These are phyloP conservation scores for Coccomyxa subellipsoidea DNA, from an alignment of 163 green algal species.

Conservation along the genomic window DNA sequence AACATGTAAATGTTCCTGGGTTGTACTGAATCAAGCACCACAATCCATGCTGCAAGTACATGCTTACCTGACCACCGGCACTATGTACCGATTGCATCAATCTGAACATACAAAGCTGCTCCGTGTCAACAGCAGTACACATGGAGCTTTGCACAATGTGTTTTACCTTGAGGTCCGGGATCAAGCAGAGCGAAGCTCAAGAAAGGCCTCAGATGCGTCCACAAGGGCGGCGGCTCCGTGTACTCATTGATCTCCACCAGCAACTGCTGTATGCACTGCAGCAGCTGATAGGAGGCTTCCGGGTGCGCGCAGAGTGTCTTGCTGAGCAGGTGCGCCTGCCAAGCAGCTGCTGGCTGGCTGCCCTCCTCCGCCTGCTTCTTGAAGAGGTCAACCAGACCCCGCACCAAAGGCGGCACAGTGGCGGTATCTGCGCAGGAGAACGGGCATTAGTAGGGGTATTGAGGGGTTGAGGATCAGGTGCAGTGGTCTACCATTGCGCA, in stretches of 20 bases:
- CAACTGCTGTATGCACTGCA: background rate
- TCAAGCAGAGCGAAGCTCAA: background rate
- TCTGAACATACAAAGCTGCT: too few species aligned
- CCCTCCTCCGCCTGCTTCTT: background rate
- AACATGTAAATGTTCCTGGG: too few species aligned
- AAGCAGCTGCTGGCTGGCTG: background rate
- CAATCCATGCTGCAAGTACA: too few species aligned
- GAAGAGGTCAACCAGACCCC: background rate
- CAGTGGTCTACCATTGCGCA: too few species aligned
- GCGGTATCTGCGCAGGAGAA: background rate
- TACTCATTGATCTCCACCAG: background rate
- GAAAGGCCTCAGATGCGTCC: background rate
- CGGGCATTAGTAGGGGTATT: too few species aligned
- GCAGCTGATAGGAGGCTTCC: background rate
- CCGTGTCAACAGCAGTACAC: background rate
- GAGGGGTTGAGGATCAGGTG: too few species aligned
- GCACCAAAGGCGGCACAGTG: background rate
- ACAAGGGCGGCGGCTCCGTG: background rate
- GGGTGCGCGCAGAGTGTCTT: background rate
- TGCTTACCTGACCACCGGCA: too few species aligned
- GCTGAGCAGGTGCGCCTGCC: background rate
- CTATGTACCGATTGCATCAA: too few species aligned
- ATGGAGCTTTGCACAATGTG: too few species aligned
- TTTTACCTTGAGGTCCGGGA: background rate
- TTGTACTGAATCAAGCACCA: too few species aligned